A percentile compares a stretch with the other conserved stretches of the same genome.
These are phyloP conservation scores for Papiliotrema laurentii DNA, from an alignment of 1,284 basidiomycete genomes.

Conservation along the genomic window DNA sequence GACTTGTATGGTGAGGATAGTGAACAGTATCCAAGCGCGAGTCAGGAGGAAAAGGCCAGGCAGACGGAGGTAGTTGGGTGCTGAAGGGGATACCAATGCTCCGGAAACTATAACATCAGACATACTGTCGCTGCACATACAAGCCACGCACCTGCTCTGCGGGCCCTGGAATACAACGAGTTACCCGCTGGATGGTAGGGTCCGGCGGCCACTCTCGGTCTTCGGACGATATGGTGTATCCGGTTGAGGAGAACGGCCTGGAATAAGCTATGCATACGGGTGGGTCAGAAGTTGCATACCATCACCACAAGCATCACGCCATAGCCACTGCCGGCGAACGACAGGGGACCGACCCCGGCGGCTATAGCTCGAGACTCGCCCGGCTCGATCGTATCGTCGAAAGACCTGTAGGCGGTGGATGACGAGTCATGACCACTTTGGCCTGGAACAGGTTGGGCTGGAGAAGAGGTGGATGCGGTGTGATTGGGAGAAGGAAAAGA, in stretches of 20 bases:
- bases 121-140: background rate
- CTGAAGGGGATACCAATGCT: constrained; percentile 26
- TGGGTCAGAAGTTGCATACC: constrained; percentile 21
- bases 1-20: constrained; percentile 38
- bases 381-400: no score
- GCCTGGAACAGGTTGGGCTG: background rate
- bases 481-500: constrained; percentile 30
- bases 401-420: no score
- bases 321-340: constrained; percentile 40
- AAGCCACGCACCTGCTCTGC: constrained; percentile 5
- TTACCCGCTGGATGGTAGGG: constrained; percentile 19
- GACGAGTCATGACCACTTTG: background rate
- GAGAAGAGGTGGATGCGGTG: background rate
- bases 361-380: constrained; percentile 32
- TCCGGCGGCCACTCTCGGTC: constrained; percentile 29
- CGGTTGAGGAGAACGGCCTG: constrained; percentile 45
- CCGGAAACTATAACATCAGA: constrained; percentile 6
- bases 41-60: constrained; percentile 35
- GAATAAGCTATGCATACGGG: background rate
- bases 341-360: constrained; percentile 32
- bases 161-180: constrained; percentile 10
- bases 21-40: constrained; percentile 38
- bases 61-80: constrained; percentile 31
- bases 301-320: constrained; percentile 39
- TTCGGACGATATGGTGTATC: constrained; percentile 43